Conservation (phyloP, 495 filamentous ascomycete genomes). For the Penicillium coprophilum region DNA sequence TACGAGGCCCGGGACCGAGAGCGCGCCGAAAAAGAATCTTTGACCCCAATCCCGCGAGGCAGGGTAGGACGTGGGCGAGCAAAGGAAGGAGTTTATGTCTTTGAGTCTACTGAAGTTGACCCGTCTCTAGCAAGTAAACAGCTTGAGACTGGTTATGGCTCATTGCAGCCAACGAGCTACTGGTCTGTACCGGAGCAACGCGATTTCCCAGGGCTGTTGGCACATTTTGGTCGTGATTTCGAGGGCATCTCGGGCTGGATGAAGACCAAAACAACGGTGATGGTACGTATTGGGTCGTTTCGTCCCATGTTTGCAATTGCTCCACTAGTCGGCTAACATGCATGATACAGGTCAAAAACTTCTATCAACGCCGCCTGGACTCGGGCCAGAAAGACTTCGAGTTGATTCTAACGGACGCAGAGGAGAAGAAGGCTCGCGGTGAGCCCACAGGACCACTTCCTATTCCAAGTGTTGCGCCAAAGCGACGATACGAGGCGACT, state of each 20-base stretch:
- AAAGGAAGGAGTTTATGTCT: conserved; percentile 42
- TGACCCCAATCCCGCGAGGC: conserved; percentile 27
- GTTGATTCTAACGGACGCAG: conserved; percentile 64
- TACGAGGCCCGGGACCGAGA: conserved; percentile 22
- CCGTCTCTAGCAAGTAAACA: conserved; percentile 30
- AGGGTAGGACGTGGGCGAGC: conserved; percentile 36
- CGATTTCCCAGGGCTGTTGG: conserved; percentile 76
- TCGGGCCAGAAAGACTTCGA: conserved; percentile 67
- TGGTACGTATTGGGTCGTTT: conserved; percentile 59
- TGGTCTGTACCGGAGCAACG: conserved; percentile 92
- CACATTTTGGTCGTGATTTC: conserved; percentile 88
- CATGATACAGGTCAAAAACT: conserved; percentile 78
- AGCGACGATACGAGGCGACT: conserved; percentile 56
- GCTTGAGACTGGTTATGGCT: conserved; percentile 43
- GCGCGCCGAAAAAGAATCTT: conserved; percentile 28
- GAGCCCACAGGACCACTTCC: conserved; percentile 71
- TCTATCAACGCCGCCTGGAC: conserved; percentile 77
- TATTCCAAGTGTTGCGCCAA: conserved; percentile 56
- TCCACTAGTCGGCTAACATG: conserved; percentile 29
- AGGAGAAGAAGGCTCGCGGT: conserved; percentile 65
- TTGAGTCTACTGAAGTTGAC: conserved; percentile 45
- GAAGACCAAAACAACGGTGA: conserved; percentile 88
- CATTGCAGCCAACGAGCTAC: conserved; percentile 79
- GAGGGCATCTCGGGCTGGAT: conserved; percentile 78
- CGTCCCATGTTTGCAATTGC: background rate